These are phyloP conservation scores for Craspedostauros australis DNA, from an alignment of 108 stramenopile genomes.

Conservation along the genomic window DNA sequence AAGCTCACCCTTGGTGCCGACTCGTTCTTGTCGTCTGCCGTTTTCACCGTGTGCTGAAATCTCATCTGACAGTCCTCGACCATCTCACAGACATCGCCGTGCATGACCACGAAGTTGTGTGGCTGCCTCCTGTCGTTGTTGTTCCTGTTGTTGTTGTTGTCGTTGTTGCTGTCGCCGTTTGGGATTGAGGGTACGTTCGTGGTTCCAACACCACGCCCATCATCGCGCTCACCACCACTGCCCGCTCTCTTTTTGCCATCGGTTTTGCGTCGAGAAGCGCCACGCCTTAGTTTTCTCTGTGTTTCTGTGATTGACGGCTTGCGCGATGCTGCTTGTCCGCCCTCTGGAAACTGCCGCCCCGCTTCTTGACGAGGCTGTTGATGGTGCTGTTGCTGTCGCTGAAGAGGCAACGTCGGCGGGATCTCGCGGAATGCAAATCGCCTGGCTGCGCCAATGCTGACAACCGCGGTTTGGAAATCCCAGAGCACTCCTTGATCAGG, in stretches of 20 bases:
- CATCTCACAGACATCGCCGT: slow-evolving; percentile 62
- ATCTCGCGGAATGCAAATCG: slow-evolving; percentile 44
- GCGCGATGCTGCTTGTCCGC: too few relatives aligned
- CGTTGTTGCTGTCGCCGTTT: too few relatives aligned
- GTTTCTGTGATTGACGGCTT: too few relatives aligned
- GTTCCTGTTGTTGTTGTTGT: neutral
- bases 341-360: too few relatives aligned
- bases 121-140: slow-evolving; percentile 4
- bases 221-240: too few relatives aligned
- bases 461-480: slow-evolving; percentile 51
- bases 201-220: too few relatives aligned
- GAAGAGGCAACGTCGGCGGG: neutral
- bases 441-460: slow-evolving; percentile 45
- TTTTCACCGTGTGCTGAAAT: slow-evolving; percentile 53
- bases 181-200: too few relatives aligned
- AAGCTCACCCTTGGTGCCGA: slow-evolving; percentile 35
- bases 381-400: too few relatives aligned
- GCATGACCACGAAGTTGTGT: slow-evolving; percentile 39
- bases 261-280: too few relatives aligned
- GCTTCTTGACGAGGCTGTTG: too few relatives aligned
- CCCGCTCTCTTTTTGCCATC: too few relatives aligned
- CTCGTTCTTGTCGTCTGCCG: slow-evolving; percentile 34
- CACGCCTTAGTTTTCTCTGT: too few relatives aligned
- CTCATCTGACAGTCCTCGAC: slow-evolving; percentile 38
- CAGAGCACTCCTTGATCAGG: slow-evolving; percentile 55